These are phyloP conservation scores for Magnolia kwangsiensis DNA, from an alignment of 164 flowering plant genomes.

Conservation along the genomic window DNA sequence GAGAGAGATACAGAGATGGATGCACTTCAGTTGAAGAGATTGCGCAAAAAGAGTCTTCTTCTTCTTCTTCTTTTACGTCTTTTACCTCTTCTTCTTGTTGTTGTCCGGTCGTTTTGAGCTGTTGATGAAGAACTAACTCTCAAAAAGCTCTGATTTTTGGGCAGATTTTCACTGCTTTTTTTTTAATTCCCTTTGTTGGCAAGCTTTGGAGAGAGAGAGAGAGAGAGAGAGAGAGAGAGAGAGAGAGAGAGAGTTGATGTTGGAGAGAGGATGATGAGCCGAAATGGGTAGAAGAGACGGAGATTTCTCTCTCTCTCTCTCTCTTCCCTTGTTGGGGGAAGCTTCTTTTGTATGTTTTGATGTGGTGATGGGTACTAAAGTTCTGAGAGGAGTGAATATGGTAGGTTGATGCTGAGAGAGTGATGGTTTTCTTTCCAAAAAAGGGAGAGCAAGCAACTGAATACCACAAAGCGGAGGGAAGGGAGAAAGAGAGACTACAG, in stretches of 20 bases:
- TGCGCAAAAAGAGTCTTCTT: background rate
- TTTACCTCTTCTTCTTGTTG: background rate
- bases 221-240: slow-evolving; percentile 2
- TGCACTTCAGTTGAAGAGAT: background rate
- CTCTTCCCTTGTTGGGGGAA: background rate
- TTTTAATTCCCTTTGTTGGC: too few species aligned
- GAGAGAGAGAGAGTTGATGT: background rate
- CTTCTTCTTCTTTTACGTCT: background rate
- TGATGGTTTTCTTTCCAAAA: slow-evolving; percentile 5
- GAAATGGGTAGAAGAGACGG: background rate
- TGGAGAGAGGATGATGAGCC: too few species aligned
- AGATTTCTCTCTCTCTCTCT: background rate
- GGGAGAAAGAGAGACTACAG: background rate
- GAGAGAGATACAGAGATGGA: background rate
- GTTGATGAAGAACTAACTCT: background rate
- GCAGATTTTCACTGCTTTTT: background rate
- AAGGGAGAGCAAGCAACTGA: background rate
- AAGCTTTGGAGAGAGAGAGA: background rate
- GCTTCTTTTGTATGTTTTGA: background rate
- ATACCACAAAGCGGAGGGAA: background rate
- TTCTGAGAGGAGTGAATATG: background rate
- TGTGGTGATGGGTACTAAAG: background rate
- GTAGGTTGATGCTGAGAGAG: background rate
- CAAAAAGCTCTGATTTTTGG: background rate
- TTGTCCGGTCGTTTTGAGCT: background rate